Evolutionary conservation across 352 stramenopile species (phyloP), one percentile per base, ranked within the genome.

Genomic region (Globisporangium paddicum): DNA sequence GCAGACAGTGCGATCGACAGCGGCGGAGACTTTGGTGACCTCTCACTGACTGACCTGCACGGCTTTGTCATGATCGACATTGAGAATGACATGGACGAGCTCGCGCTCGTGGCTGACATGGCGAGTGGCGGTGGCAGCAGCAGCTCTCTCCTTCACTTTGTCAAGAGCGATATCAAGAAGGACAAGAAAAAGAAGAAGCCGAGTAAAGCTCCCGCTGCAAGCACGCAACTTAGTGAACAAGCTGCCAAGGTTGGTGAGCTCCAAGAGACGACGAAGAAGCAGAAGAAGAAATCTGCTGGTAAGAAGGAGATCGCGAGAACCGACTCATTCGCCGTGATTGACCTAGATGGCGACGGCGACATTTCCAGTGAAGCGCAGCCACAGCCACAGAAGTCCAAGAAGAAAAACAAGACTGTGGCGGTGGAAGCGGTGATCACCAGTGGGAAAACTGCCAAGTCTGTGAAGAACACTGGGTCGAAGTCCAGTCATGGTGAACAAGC

Each of bases 1-100:
- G 32, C 19, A 40, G 40, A 19, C 8, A 54, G 57, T 16, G 38
- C 3, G 16, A 44, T 14, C 11, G 57, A 52, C 7, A 46, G 32
- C 16, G 40, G 44, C 2, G 44, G 13, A 4, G 44, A 50, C 28
- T 50, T 35, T 34, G 30, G 44, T 10, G 48, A 44, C 30, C 37
- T 69, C 0, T 68, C 73, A 30, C 60, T 60, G 10, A 71, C 70
- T 16, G 64, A 63, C 18, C 66, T 60, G 5, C 56, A 65, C 16
- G 64, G 66, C 13, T 84, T 80, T 58, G 67, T 81, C 5, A 41
- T 84, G 42, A 48, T 81, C 10, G 67, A 81, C 47, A 25, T 79
- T 5, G 67, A 75, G 53, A 69, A 50, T n/a, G 72, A 79, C 19
- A 35, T 79, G 49, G 74, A 83, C 40, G 64, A 82, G 37, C 34